phyloP scores from a whole-genome alignment of 2,329 filamentous ascomycete genomes.

The Ploettnerulaceae sp. region DNA sequence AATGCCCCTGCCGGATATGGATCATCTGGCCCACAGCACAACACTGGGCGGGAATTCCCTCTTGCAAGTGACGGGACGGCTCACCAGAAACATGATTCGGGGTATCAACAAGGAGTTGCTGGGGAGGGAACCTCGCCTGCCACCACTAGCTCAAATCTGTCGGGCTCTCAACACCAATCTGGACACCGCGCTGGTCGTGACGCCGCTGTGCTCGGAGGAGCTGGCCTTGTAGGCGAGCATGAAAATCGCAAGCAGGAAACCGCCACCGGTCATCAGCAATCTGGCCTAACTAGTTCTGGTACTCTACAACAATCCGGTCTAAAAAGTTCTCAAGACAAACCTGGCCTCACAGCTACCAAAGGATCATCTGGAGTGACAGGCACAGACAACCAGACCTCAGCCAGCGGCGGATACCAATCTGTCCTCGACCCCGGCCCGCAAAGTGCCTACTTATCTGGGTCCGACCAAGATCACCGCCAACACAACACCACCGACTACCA shows the following conservation, averaged over 20 bases:
- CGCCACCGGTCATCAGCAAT: background rate
- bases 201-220: conserved; percentile 4
- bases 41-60: conserved; percentile 9
- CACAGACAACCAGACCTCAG: background rate
- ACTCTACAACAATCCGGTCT: background rate
- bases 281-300: background rate
- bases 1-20: conserved; percentile 3
- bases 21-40: background rate
- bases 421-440: background rate
- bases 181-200: conserved; percentile 1
- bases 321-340: background rate
- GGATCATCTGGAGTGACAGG: background rate
- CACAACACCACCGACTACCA: background rate
- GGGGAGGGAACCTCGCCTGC: background rate
- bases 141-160: too few relatives aligned
- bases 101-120: too few relatives aligned
- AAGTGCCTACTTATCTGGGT: background rate
- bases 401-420: background rate
- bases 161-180: conserved; percentile 1
- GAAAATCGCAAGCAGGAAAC: conserved; percentile 11
- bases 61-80: too few relatives aligned
- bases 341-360: background rate
- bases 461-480: background rate
- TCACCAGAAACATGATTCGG: conserved; percentile 7
- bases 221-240: conserved; percentile 10